These are phyloP conservation scores for Purpureocillium takamizusanense DNA, from an alignment of 2,329 filamentous ascomycete genomes.

Conservation along the genomic window DNA sequence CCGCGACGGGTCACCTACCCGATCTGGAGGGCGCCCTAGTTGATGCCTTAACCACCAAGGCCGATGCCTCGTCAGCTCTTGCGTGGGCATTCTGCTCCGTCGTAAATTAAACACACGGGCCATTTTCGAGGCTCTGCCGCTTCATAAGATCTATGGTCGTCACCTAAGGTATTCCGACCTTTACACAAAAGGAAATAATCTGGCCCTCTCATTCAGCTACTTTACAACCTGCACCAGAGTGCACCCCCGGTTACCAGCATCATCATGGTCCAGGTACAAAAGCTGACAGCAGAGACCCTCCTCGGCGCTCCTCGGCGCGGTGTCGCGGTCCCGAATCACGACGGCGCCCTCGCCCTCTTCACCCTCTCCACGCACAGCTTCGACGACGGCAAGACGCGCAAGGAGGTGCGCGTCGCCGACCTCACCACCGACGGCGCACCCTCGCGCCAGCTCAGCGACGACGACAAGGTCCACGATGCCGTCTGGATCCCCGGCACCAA, in stretches of 20 bases:
- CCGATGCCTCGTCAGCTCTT: background rate
- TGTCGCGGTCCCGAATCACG: constrained; percentile 28
- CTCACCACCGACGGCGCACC: constrained; percentile 17
- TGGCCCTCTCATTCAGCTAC: too few relatives aligned
- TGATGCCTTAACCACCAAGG: background rate
- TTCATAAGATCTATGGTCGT: too few relatives aligned
- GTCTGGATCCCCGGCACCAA: constrained; percentile 24
- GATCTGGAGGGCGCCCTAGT: background rate
- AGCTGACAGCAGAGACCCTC: constrained; percentile 23
- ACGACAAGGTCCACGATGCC: constrained; percentile 20
- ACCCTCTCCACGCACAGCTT: constrained; percentile 28
- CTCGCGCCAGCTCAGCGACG: constrained; percentile 12
- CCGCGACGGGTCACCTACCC: too few relatives aligned
- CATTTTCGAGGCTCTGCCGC: too few relatives aligned
- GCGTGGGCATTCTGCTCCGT: background rate
- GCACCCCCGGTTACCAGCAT: too few relatives aligned
- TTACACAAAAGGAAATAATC: too few relatives aligned
- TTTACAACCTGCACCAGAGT: too few relatives aligned
- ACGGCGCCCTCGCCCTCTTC: constrained; percentile 30
- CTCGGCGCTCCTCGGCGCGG: constrained; percentile 19
- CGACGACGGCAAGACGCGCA: constrained; percentile 15
- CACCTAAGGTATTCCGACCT: too few relatives aligned
- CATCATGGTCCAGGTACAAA: constrained; percentile 11
- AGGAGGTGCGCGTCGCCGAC: constrained; percentile 23
- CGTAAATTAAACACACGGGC: too few relatives aligned